These are phyloP conservation scores for Cicer pinnatifidum DNA, from an alignment of 306 rosid genomes.

Conservation along the genomic window DNA sequence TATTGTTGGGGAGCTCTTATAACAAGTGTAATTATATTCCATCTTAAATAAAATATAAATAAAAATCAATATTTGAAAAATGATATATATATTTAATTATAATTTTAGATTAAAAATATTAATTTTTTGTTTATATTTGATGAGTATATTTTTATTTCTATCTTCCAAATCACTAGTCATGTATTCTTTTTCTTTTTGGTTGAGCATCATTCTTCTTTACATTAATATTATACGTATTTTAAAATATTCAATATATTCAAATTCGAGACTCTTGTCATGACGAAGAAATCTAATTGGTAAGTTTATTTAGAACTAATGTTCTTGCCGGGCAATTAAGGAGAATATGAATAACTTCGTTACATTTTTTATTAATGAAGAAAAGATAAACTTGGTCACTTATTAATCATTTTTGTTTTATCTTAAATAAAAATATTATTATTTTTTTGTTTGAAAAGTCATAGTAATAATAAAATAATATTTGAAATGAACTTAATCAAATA, in stretches of 20 bases:
- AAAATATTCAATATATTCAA: constrained; percentile 9
- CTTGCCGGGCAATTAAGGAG: constrained; percentile 40
- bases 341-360: constrained; percentile 62
- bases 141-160: no score
- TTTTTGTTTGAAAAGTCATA: background rate
- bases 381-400: background rate
- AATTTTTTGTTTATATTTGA: no score
- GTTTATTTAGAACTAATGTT: constrained; percentile 33
- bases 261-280: constrained; percentile 38
- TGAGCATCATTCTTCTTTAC: constrained; percentile 11
- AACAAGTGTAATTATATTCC: no score
- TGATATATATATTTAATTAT: no score
- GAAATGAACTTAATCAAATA: background rate
- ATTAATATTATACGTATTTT: no score
- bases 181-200: constrained; percentile 37
- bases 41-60: no score
- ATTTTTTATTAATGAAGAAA: background rate
- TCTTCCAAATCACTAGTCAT: constrained; percentile 17
- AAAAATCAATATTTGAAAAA: no score
- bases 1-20: no score
- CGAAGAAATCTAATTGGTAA: constrained; percentile 47
- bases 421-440: background rate
- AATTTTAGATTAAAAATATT: no score
- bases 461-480: background rate
- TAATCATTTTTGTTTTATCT: no score